Conservation (phyloP, 306 rosid genomes). For the Sechiopsis laciniata region DNA sequence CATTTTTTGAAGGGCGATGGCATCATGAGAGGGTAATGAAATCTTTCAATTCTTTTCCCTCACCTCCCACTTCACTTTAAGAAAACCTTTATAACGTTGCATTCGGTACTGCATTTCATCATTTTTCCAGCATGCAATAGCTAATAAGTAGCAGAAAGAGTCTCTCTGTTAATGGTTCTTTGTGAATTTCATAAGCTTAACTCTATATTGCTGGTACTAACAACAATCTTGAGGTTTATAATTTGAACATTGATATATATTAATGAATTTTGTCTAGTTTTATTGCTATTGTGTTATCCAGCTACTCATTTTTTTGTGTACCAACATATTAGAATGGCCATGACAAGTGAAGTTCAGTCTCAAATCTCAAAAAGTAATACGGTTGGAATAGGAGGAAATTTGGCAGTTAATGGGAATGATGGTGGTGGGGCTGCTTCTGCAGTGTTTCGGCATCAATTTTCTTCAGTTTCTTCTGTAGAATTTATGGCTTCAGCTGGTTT, state of each 20-base stretch:
- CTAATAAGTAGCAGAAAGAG: constrained; percentile 5
- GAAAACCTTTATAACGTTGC: not conserved
- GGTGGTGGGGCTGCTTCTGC: constrained; percentile 91
- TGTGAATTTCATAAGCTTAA: constrained; percentile 5
- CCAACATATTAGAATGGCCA: constrained; percentile 76
- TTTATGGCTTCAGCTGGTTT: constrained; percentile 79
- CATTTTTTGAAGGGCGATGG: constrained; percentile 55
- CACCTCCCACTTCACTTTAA: constrained; percentile 9
- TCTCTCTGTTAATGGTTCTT: not conserved
- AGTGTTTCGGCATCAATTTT: constrained; percentile 61
- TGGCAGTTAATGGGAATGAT: constrained; percentile 60
- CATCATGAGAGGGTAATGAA: constrained; percentile 66
- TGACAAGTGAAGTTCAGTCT: constrained; percentile 84
- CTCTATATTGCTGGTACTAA: constrained; percentile 9
- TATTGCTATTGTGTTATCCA: constrained; percentile 21
- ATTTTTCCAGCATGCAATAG: constrained; percentile 11
- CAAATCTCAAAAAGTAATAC: constrained; percentile 62
- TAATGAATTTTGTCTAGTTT: constrained; percentile 5
- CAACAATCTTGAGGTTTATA: constrained; percentile 1
- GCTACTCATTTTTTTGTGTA: constrained; percentile 24
- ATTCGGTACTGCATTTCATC: not conserved
- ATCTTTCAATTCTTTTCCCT: not conserved
- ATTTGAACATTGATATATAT: not conserved
- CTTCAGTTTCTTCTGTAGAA: constrained; percentile 65
- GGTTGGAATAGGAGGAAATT: constrained; percentile 63